Evolutionary conservation across 164 flowering plant genomes (phyloP), one percentile per base, ranked within the genome.

Genomic region (Vitis rotundifolia): DNA sequence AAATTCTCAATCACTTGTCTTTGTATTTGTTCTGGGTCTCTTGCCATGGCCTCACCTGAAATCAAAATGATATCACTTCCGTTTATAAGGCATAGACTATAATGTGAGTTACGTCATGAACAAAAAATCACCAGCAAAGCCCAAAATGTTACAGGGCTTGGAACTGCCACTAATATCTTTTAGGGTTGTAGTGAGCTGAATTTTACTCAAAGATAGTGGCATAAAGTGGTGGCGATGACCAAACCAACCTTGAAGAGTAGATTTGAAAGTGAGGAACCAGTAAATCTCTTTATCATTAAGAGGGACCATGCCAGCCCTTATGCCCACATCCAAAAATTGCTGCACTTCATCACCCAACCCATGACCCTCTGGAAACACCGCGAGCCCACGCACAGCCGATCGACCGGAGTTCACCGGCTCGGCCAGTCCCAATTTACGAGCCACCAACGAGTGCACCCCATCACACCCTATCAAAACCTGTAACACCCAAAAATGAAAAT

Each of bases 401-500:
- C 89, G 73, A 11, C 90, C 89, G 1, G 85, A 77, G 48, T 76
- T 31, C 1, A 81, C 77, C 0, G 86, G 81, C 3, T 64, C 77
- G 1, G 19, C 3, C 1, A 88, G 80, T 11, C 86, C 87, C 29
- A 89, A 68, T 85, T 86, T 83, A 4, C 50, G 75, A 15, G 88
- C 84, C 66, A 88, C 85, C 28, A 65, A 60, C 2, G 92, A 88
- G 81, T 85, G 82, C 37, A 82, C 82, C 51, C 90, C 90, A 52
- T 88, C 90, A 49, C 89, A 86, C 29, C 92, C 92, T 10, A 86
- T 80, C 69, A 88, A 31, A 29, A 79, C 76, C 88, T 83, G 49
- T 52, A 28, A 26, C 47, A 48, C 9, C 6, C 26, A 11, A 47
- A 13, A 44, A 15, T 2, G 7, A 1, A 9, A 67, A 29, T 67